Conservation (phyloP, 2,329 filamentous ascomycete species). For the Hirsutella rhossiliensis region DNA sequence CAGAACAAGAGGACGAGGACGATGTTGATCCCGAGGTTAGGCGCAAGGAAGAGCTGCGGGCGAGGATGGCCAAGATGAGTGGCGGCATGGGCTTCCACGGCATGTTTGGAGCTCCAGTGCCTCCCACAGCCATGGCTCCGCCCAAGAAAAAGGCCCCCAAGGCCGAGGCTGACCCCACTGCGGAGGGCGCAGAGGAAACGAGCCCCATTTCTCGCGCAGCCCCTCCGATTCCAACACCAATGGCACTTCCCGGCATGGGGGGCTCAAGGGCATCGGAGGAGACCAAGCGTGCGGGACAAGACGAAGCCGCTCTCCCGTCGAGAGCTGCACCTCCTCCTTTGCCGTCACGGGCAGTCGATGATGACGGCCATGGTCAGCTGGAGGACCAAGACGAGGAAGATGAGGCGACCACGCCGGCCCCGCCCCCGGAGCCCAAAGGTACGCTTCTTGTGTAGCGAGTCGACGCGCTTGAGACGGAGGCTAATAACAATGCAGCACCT, state of each 20-base stretch:
- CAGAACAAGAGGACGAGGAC: constrained; percentile 67
- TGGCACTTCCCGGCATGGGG: constrained; percentile 63
- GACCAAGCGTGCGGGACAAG: constrained; percentile 22
- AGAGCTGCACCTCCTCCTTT: constrained; percentile 16
- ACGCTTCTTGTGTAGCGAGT: constrained; percentile 7
- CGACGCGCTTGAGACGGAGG: background rate
- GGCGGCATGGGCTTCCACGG: constrained; percentile 94
- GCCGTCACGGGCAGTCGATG: constrained; percentile 13
- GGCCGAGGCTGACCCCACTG: constrained; percentile 26
- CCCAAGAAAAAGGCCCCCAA: constrained; percentile 38
- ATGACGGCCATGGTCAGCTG: background rate
- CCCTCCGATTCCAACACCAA: constrained; percentile 46
- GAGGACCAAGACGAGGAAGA: constrained; percentile 23
- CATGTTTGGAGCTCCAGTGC: constrained; percentile 70
- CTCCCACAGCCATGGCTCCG: constrained; percentile 42
- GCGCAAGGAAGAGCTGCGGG: constrained; percentile 77
- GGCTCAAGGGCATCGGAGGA: constrained; percentile 37
- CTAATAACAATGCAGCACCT: constrained; percentile 19
- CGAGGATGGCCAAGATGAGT: constrained; percentile 97
- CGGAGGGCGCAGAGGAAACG: constrained; percentile 30
- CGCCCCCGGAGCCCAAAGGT: constrained; percentile 11
- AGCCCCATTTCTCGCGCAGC: constrained; percentile 30
- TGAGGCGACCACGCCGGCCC: constrained; percentile 21
- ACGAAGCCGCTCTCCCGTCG: constrained; percentile 13
- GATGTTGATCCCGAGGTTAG: constrained; percentile 80